These are phyloP conservation scores for Fragilaria radians DNA, from an alignment of 108 stramenopile species.

Conservation along the genomic window DNA sequence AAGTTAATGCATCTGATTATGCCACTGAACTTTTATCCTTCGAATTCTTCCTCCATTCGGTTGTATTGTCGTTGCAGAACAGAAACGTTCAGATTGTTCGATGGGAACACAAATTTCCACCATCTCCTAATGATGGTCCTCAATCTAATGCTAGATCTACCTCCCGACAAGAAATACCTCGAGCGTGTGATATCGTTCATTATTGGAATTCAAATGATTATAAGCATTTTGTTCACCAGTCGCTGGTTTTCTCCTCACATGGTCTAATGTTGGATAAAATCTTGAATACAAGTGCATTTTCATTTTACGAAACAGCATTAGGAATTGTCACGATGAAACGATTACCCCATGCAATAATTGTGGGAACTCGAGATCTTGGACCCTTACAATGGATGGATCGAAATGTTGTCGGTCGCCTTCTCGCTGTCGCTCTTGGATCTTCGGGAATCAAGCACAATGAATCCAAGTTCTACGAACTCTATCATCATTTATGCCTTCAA, in stretches of 20 bases:
- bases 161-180: no score
- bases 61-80: no score
- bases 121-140: no score
- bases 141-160: no score
- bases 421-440: conserved; percentile 23
- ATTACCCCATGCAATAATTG: conserved; percentile 11
- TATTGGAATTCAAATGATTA: not conserved
- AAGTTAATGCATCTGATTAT: no score
- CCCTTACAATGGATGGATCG: conserved; percentile 7
- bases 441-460: conserved; percentile 8
- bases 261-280: conserved; percentile 11
- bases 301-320: conserved; percentile 10
- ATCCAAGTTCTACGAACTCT: not conserved
- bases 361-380: conserved; percentile 11
- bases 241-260: conserved; percentile 17
- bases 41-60: no score
- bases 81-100: no score
- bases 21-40: no score
- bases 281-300: conserved; percentile 14
- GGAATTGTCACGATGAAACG: not conserved
- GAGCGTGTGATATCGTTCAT: conserved; percentile 16
- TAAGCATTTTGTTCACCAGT: conserved; percentile 5
- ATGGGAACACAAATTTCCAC: no score
- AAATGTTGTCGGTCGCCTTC: conserved; percentile 17
- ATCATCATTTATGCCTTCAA: not conserved